Percentiles rank a stretch among this genome's conserved stretches.
phyloP scores from a whole-genome alignment of 192 early-diverging fungal genomes.

The Coemansia reversa region DNA sequence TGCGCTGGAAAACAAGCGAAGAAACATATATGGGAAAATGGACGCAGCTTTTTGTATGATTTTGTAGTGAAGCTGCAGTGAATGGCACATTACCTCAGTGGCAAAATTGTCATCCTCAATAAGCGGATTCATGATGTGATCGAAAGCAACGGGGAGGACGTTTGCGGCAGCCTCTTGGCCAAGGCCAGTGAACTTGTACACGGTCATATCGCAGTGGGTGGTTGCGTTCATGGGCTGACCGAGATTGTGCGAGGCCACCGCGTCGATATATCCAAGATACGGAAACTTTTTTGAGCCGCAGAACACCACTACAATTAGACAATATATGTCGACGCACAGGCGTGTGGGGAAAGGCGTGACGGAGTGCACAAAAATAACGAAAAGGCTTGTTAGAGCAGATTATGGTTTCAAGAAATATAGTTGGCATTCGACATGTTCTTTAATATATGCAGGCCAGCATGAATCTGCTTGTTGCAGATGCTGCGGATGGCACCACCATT shows the following conservation, averaged over 20 bases:
- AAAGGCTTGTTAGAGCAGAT: constrained; percentile 3
- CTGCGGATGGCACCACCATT: neutral
- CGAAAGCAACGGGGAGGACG: constrained; percentile 74
- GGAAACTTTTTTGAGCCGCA: constrained; percentile 73
- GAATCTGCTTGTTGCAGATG: neutral
- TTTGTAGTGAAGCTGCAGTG: neutral
- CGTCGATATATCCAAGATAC: constrained; percentile 74
- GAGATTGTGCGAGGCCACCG: constrained; percentile 68
- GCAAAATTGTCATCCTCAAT: constrained; percentile 72
- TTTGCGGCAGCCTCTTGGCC: constrained; percentile 72
- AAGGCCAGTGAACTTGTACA: constrained; percentile 67
- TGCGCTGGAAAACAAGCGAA: neutral
- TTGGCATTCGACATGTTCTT: constrained; percentile 11
- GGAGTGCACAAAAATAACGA: neutral
- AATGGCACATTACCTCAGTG: constrained; percentile 63
- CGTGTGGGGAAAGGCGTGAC: neutral
- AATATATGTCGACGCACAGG: neutral
- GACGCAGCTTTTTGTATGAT: constrained; percentile 2
- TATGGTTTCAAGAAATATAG: constrained; percentile 6
- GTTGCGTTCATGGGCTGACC: constrained; percentile 73
- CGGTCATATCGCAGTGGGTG: constrained; percentile 63
- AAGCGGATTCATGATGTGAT: constrained; percentile 78
- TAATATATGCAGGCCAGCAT: constrained; percentile 12
- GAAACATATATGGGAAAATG: constrained; percentile 12
- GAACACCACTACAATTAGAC: constrained; percentile 66